phyloP scores from a whole-genome alignment of 2,329 filamentous ascomycete species.

The Penicillium sp. region DNA sequence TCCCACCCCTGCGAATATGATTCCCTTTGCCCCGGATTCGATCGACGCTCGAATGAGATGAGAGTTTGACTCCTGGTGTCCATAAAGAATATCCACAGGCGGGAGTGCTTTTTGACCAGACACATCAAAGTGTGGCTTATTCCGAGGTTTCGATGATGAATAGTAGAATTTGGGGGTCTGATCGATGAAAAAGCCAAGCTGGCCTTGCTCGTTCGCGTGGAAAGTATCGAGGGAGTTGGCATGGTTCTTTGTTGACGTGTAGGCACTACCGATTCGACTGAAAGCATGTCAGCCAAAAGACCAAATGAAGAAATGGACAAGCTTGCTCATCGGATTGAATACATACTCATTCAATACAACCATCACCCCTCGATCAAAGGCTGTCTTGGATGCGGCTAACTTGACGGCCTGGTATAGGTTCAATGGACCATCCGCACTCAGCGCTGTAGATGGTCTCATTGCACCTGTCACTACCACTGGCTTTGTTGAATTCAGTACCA shows the following conservation, averaged over 20 bases:
- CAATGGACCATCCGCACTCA: not conserved
- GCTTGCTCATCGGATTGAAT: not conserved
- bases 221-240: slow-evolving; percentile 3
- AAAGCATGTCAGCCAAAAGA: not conserved
- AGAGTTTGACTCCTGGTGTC: not conserved
- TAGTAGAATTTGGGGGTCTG: slow-evolving; percentile 1
- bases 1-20: slow-evolving; percentile 2
- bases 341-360: not conserved
- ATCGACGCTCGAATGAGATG: not conserved
- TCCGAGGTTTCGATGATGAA: not conserved
- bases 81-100: slow-evolving; percentile 2
- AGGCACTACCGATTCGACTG: slow-evolving; percentile 3
- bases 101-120: not conserved
- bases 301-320: not conserved
- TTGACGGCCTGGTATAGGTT: slow-evolving; percentile 1
- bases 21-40: not conserved
- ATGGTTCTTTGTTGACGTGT: not conserved
- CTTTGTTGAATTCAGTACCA: not conserved
- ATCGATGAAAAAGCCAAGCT: slow-evolving; percentile 1
- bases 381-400: not conserved
- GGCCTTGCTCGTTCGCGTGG: slow-evolving; percentile 1
- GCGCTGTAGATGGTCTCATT: not conserved
- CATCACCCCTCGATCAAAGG: not conserved
- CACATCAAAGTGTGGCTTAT: not conserved
- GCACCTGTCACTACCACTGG: not conserved